Percentiles rank a stretch among this genome's conserved stretches.
Conservation (phyloP, 179 eudicot species). For the Spinacia oleracea region DNA sequence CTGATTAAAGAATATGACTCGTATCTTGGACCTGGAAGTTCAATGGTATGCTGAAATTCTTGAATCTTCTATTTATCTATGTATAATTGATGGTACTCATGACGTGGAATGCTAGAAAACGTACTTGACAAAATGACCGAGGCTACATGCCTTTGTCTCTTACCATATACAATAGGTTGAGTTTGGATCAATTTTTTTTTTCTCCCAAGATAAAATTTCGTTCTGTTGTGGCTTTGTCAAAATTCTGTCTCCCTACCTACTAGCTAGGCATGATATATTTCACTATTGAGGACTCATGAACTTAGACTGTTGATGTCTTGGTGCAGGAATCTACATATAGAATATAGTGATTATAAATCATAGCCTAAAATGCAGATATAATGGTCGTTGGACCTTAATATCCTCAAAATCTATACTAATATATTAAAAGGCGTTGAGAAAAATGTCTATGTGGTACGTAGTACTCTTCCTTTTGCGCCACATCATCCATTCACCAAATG, state of each 20-base stretch:
- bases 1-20: constrained; percentile 88
- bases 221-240: background rate
- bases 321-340: background rate
- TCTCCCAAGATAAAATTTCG: background rate
- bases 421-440: too few species aligned
- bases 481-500: too few species aligned
- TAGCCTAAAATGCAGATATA: background rate
- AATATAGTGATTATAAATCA: background rate
- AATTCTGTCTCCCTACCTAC: background rate
- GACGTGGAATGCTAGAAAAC: background rate
- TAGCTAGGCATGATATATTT: background rate
- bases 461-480: too few species aligned
- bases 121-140: background rate
- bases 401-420: too few species aligned
- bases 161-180: background rate
- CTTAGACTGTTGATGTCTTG: background rate
- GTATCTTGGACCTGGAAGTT: constrained; percentile 98
- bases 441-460: too few species aligned
- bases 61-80: background rate
- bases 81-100: background rate
- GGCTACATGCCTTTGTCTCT: background rate
- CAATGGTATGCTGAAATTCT: constrained; percentile 55
- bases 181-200: background rate
- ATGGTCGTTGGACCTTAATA: too few species aligned
- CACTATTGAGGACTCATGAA: background rate